Evolutionary conservation across 1,139 yeast genomes (phyloP), one percentile per base, ranked within the genome.

Genomic region (Yamadazyma atlantica): DNA sequence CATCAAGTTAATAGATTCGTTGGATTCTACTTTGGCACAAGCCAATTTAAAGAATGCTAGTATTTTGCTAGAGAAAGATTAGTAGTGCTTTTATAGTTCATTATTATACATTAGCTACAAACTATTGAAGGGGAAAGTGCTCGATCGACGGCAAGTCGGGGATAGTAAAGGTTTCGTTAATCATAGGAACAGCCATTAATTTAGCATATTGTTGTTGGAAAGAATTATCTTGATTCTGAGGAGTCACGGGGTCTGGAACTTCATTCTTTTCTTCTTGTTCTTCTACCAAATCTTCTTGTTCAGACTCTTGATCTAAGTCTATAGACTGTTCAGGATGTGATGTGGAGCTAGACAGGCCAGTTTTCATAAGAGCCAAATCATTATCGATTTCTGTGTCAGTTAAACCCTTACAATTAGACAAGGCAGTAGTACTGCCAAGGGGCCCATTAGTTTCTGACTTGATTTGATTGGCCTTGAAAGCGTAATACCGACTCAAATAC

Each of bases 11-110:
- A 70, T 84, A 17, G 80, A 76, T 1, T 71, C 75, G 31, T 58
- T 85, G 37, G 79, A 78, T 35, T 51, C 63, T 43, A 75, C 88
- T 1, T 74, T 92, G n/a, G 80, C 72, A 34, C 85, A 78, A 4
- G 87, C 92, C 0, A 89, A 87, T 1, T 72, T 94, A 46, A 79
- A 81, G 54, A 92, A 89, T 58, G 89, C 96, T 30, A 82, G 90
- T 37, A 66, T 92, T 11, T 64, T 89, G 41, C 70, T 90, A 33
- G 97, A 92, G 50, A 61, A 60, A 40, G 67, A 62, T 28, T 61
- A 49, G 37, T 7, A 9, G 11, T 7, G 9, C 11, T 27, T 16
- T 29, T 9, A 16, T 29, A 19, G 16, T 18, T 29, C 18, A 19
- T 11, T 8, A 15, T 18, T 3, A 19, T 19, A 15, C 15, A 28